Percentiles rank a stretch among this genome's conserved stretches.
Evolutionary conservation across 2,329 filamentous ascomycete species (phyloP).

Genomic region (Exophiala xenobiotica): DNA sequence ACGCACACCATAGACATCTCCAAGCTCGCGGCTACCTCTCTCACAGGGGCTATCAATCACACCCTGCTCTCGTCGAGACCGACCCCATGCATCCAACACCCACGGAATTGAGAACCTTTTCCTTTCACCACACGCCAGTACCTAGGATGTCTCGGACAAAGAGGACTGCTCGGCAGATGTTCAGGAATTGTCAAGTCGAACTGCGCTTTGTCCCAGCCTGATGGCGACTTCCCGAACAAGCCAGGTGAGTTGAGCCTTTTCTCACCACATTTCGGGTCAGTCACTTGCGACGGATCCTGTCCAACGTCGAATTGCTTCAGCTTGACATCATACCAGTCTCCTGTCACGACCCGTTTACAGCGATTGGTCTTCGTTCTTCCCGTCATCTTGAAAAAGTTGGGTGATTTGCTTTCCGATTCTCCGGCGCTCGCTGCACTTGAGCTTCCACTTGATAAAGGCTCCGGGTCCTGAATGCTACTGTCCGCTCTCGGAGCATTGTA

Average conservation of each 20-base stretch:
- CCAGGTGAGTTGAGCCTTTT: slow-evolving; percentile 16
- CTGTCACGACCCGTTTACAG: slow-evolving; percentile 7
- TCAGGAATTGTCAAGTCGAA: slow-evolving; percentile 30
- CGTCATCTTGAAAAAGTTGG: not conserved
- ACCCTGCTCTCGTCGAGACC: slow-evolving; percentile 19
- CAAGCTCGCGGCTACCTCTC: too few relatives aligned
- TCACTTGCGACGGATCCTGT: slow-evolving; percentile 5
- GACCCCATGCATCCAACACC: slow-evolving; percentile 32
- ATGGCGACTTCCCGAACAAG: slow-evolving; percentile 2
- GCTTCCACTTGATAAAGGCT: slow-evolving; percentile 2
- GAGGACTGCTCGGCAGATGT: slow-evolving; percentile 30
- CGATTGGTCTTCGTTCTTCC: slow-evolving; percentile 13
- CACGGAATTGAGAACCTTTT: slow-evolving; percentile 27
- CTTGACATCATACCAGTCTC: slow-evolving; percentile 30
- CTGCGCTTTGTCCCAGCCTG: slow-evolving; percentile 6
- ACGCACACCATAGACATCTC: too few relatives aligned
- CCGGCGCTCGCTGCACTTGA: not conserved
- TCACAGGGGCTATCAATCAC: not conserved
- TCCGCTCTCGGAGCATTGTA: slow-evolving; percentile 25
- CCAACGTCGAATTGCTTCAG: slow-evolving; percentile 25
- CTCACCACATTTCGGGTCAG: slow-evolving; percentile 13
- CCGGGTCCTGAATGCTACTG: not conserved
- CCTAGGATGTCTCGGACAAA: slow-evolving; percentile 30
- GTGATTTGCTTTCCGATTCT: not conserved
- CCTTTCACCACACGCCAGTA: slow-evolving; percentile 30